These are phyloP conservation scores for Russula sp. DNA, from an alignment of 768 basidiomycete genomes.

Conservation along the genomic window DNA sequence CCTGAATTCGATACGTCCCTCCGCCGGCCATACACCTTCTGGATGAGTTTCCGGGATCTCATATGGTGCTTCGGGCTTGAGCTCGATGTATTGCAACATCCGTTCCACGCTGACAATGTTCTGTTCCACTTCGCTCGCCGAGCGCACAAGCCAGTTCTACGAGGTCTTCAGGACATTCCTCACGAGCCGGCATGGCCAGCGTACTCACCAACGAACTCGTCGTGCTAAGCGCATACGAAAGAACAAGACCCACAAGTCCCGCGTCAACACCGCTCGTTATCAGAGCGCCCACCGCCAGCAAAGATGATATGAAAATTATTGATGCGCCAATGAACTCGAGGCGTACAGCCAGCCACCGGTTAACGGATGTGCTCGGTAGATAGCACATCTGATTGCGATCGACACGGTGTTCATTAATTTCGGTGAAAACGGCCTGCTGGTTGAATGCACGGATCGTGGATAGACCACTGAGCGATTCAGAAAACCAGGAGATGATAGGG, in stretches of 20 bases:
- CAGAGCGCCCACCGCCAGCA: constrained; percentile 63
- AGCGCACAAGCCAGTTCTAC: constrained; percentile 78
- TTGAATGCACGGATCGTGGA: constrained; percentile 80
- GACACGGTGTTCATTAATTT: constrained; percentile 64
- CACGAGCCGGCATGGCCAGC: neutral
- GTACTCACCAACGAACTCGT: constrained; percentile 68
- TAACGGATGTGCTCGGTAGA: constrained; percentile 55
- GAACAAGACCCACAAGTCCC: constrained; percentile 78
- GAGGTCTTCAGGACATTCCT: neutral
- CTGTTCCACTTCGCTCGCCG: constrained; percentile 84
- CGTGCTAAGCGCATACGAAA: constrained; percentile 80
- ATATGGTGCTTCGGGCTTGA: constrained; percentile 67
- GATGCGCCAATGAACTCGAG: constrained; percentile 79
- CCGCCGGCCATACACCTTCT: constrained; percentile 57
- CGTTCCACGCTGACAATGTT: constrained; percentile 88
- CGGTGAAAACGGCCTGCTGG: constrained; percentile 62
- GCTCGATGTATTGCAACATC: constrained; percentile 72
- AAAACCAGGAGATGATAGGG: constrained; percentile 88
- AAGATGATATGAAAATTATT: constrained; percentile 69
- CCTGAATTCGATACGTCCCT: constrained; percentile 71
- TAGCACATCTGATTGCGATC: constrained; percentile 83
- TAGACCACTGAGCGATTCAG: constrained; percentile 67
- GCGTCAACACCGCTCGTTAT: constrained; percentile 76
- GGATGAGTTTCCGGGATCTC: constrained; percentile 59
- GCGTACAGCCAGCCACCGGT: constrained; percentile 80